Conservation (phyloP, 148 eudicot species). For the Vaccinium myrtillus region DNA sequence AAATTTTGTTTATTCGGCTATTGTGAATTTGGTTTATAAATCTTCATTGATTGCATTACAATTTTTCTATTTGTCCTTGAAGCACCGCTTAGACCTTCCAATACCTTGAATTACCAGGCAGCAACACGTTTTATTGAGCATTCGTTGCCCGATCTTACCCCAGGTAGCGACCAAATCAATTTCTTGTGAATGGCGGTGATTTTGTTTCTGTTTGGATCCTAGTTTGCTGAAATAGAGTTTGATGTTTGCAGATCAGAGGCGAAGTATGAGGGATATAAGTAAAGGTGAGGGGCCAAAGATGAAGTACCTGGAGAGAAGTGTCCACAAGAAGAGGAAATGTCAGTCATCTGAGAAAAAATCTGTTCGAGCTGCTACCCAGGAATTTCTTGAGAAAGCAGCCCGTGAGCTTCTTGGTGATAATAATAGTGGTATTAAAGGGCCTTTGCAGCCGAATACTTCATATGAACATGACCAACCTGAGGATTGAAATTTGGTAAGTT, state of each 20-base stretch:
- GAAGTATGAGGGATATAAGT: constrained; percentile 73
- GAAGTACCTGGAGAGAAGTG: constrained; percentile 52
- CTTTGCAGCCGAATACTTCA: constrained; percentile 56
- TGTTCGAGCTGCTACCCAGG: constrained; percentile 81
- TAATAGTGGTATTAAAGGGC: constrained; percentile 65
- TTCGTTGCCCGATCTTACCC: constrained; percentile 85
- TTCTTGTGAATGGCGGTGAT: neutral
- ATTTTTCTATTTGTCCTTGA: constrained; percentile 19
- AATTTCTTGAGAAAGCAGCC: constrained; percentile 93
- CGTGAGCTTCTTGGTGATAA: constrained; percentile 83
- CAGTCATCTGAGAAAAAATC: constrained; percentile 59
- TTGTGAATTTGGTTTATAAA: constrained; percentile 4
- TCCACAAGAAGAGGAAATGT: constrained; percentile 74
- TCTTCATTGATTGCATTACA: neutral
- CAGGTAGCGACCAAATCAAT: constrained; percentile 42
- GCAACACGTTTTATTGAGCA: constrained; percentile 89
- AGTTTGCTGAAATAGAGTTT: constrained; percentile 7
- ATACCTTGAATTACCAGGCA: constrained; percentile 64
- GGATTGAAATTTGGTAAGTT: constrained; percentile 29
- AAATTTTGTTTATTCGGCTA: neutral
- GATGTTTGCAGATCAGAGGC: constrained; percentile 70
- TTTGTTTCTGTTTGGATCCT: constrained; percentile 8
- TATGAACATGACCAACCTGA: constrained; percentile 36
- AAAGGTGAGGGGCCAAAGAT: constrained; percentile 44
- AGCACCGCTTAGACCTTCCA: constrained; percentile 79